These are phyloP conservation scores for Brettanomyces bruxellensis DNA, from an alignment of 805 yeast species.

Conservation along the genomic window DNA sequence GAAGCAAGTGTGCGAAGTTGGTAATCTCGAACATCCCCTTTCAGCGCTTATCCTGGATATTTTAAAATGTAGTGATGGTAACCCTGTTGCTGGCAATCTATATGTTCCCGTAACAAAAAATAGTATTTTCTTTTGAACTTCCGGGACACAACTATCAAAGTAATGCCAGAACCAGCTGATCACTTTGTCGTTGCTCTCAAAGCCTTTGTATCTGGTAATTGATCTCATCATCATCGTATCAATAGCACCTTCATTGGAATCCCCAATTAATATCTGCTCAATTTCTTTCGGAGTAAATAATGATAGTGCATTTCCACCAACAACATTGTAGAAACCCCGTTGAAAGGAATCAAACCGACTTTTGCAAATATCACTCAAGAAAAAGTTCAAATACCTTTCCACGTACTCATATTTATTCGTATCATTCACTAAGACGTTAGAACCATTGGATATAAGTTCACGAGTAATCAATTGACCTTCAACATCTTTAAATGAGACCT, in stretches of 20 bases:
- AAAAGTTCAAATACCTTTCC: slow-evolving; percentile 50
- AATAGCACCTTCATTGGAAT: slow-evolving; percentile 38
- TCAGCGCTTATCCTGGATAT: slow-evolving; percentile 37
- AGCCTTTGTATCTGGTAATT: slow-evolving; percentile 68
- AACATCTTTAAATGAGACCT: slow-evolving; percentile 44
- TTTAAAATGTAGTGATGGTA: slow-evolving; percentile 63
- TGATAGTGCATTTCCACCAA: slow-evolving; percentile 74
- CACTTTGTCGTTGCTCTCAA: slow-evolving; percentile 31
- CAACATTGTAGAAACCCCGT: slow-evolving; percentile 65
- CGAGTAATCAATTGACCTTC: slow-evolving; percentile 34
- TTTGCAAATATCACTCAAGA: slow-evolving; percentile 45
- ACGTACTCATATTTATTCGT: slow-evolving; percentile 55
- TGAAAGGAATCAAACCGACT: slow-evolving; percentile 50
- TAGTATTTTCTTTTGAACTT: slow-evolving; percentile 53
- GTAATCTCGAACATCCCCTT: slow-evolving; percentile 41
- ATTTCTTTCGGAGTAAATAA: slow-evolving; percentile 77
- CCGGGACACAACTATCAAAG: slow-evolving; percentile 35
- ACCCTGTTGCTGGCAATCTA: slow-evolving; percentile 87
- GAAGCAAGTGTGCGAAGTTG: slow-evolving; percentile 91
- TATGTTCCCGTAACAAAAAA: slow-evolving; percentile 86
- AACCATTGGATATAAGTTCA: slow-evolving; percentile 55
- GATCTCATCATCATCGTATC: slow-evolving; percentile 62
- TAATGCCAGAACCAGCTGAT: slow-evolving; percentile 87
- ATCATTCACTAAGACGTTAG: slow-evolving; percentile 42
- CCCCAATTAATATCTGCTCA: slow-evolving; percentile 70